Evolutionary conservation across 1,284 basidiomycete genomes (phyloP).

Genomic region (Apiotrichum porosum): DNA sequence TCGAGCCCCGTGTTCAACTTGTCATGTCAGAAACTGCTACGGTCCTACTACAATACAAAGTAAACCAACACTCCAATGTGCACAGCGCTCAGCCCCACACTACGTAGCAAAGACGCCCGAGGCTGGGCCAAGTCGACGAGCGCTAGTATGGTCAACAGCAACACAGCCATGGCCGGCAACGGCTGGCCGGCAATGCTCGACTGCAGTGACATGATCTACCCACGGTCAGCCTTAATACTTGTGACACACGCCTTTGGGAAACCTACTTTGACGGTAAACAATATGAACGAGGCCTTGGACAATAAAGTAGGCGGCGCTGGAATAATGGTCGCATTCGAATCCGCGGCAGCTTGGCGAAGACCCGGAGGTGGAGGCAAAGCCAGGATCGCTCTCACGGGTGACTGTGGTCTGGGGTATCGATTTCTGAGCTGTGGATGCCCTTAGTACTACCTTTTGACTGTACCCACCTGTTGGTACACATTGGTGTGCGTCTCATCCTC

Average conservation of each 20-base stretch:
- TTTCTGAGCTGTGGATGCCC: slow-evolving; percentile 14
- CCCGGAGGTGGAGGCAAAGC: slow-evolving; percentile 12
- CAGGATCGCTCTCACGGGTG: slow-evolving; percentile 11
- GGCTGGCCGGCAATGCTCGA: slow-evolving; percentile 8
- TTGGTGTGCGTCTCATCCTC: neutral
- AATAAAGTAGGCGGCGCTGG: too few species aligned
- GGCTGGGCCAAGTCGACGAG: neutral
- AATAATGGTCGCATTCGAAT: too few species aligned
- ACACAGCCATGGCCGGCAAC: slow-evolving; percentile 11
- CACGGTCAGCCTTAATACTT: too few species aligned
- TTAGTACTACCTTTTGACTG: too few species aligned
- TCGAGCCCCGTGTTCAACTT: too few species aligned
- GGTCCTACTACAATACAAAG: neutral
- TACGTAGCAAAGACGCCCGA: neutral
- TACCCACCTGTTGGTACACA: too few species aligned
- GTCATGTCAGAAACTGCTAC: too few species aligned
- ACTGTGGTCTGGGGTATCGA: slow-evolving; percentile 1
- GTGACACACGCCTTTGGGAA: too few species aligned
- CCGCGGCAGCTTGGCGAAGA: too few species aligned
- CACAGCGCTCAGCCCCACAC: neutral
- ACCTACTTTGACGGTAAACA: slow-evolving; percentile 21
- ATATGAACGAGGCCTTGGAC: too few species aligned
- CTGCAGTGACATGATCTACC: slow-evolving; percentile 26
- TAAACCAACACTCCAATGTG: neutral
- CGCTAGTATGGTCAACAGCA: slow-evolving; percentile 10